These are phyloP conservation scores for Irpex lacteus DNA, from an alignment of 1,284 basidiomycete genomes.

Conservation along the genomic window DNA sequence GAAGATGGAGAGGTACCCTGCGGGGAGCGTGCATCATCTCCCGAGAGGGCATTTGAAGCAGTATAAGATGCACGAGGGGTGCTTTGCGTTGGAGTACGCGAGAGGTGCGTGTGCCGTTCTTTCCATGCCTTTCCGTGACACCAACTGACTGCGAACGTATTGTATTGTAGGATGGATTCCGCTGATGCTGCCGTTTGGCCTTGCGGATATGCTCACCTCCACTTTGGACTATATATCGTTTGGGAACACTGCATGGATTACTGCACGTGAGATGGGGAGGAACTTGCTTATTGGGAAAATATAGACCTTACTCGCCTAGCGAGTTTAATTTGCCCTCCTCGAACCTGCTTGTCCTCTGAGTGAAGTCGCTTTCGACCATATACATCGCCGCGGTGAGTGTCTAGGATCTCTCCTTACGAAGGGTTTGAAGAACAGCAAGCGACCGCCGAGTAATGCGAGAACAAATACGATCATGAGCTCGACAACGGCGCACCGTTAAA, in stretches of 20 bases:
- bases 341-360: background rate
- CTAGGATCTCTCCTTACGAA: too few relatives aligned
- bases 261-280: slow-evolving; percentile 77
- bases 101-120: slow-evolving; percentile 51
- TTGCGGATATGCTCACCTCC: slow-evolving; percentile 83
- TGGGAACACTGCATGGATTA: slow-evolving; percentile 77
- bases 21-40: slow-evolving; percentile 85
- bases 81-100: slow-evolving; percentile 95
- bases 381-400: too few relatives aligned
- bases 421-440: too few relatives aligned
- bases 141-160: too few relatives aligned
- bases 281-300: slow-evolving; percentile 90
- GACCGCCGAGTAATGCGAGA: too few relatives aligned
- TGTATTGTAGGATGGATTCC: slow-evolving; percentile 69
- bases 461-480: too few relatives aligned
- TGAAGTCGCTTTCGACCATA: background rate
- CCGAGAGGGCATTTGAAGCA: slow-evolving; percentile 87
- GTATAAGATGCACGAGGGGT: slow-evolving; percentile 96
- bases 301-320: slow-evolving; percentile 35
- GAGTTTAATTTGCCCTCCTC: background rate
- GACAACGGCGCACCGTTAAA: too few relatives aligned
- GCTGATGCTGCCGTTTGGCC: slow-evolving; percentile 89
- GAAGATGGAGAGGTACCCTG: slow-evolving; percentile 79
- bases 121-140: too few relatives aligned
- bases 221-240: slow-evolving; percentile 88